Evolutionary conservation across 257 asterid species (phyloP).

Genomic region (Gentiana dahurica): DNA sequence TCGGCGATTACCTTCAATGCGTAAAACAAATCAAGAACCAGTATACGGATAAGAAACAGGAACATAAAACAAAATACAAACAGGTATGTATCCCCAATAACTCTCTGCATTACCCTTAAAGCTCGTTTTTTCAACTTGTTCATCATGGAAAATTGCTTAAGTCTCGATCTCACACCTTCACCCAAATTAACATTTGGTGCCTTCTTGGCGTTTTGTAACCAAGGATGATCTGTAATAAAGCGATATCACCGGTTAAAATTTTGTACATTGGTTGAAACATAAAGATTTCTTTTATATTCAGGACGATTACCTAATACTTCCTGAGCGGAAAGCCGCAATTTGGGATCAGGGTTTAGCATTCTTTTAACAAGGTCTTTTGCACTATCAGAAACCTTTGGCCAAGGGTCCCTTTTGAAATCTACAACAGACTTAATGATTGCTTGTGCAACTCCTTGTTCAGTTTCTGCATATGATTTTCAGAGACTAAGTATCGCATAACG

Average conservation of each 20-base stretch:
- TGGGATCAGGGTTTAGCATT: slow-evolving; percentile 70
- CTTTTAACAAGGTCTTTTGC: slow-evolving; percentile 79
- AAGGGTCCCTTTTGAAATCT: slow-evolving; percentile 69
- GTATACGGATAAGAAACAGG: background rate
- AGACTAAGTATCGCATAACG: too few species aligned
- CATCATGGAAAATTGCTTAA: too few species aligned
- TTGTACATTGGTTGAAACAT: too few species aligned
- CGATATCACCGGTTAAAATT: too few species aligned
- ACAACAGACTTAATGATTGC: slow-evolving; percentile 65
- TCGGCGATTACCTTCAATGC: slow-evolving; percentile 36
- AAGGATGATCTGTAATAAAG: too few species aligned
- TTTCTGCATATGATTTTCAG: slow-evolving; percentile 27
- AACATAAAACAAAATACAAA: background rate
- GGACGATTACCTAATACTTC: slow-evolving; percentile 47
- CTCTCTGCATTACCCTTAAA: too few species aligned
- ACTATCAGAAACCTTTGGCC: slow-evolving; percentile 67
- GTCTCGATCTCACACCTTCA: too few species aligned
- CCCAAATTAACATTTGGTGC: too few species aligned
- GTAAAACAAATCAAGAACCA: slow-evolving; percentile 7
- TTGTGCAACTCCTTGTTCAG: slow-evolving; percentile 86
- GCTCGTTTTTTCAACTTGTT: too few species aligned
- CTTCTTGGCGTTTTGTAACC: too few species aligned
- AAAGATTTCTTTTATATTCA: too few species aligned
- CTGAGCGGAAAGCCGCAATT: slow-evolving; percentile 46
- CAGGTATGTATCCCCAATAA: too few species aligned